Conservation (phyloP, 73 alveolate species). For the Symbiodinium natans region DNA sequence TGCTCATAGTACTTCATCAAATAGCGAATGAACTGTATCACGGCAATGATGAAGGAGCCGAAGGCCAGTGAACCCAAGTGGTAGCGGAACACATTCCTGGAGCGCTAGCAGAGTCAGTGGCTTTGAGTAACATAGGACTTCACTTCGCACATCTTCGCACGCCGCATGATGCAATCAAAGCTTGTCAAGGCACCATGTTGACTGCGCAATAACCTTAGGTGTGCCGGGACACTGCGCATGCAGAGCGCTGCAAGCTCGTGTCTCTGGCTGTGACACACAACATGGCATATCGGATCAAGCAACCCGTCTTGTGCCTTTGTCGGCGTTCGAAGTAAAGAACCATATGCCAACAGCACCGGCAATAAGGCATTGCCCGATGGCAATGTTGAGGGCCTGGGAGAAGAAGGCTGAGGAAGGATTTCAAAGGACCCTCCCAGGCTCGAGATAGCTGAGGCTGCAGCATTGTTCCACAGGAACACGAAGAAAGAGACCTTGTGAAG, state of each 20-base stretch:
- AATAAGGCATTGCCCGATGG: conserved; percentile 97
- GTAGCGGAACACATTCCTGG: conserved; percentile 96
- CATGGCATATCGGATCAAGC: conserved; percentile 94
- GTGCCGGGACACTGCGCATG: background rate
- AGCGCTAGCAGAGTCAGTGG: too few species aligned
- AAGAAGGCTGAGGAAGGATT: too few species aligned
- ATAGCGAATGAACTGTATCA: conserved; percentile 97
- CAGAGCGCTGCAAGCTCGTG: background rate
- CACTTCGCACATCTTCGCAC: too few species aligned
- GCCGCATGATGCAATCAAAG: too few species aligned
- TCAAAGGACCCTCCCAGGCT: too few species aligned
- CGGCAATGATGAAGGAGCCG: conserved; percentile 98
- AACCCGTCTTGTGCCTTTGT: conserved; percentile 96
- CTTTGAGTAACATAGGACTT: too few species aligned
- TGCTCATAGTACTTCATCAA: conserved; percentile 96
- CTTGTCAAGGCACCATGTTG: conserved; percentile 49
- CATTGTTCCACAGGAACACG: conserved; percentile 96
- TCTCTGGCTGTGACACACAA: too few species aligned
- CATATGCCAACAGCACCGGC: conserved; percentile 98
- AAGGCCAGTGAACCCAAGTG: conserved; percentile 98
- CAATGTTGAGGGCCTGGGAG: conserved; percentile 81
- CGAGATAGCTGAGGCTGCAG: conserved; percentile 34
- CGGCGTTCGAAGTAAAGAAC: conserved; percentile 97
- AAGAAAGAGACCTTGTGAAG: conserved; percentile 94
- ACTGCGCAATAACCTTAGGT: conserved; percentile 61